These are phyloP conservation scores for Leucocoprinus birnbaumii DNA, from an alignment of 768 basidiomycete species.

Conservation along the genomic window DNA sequence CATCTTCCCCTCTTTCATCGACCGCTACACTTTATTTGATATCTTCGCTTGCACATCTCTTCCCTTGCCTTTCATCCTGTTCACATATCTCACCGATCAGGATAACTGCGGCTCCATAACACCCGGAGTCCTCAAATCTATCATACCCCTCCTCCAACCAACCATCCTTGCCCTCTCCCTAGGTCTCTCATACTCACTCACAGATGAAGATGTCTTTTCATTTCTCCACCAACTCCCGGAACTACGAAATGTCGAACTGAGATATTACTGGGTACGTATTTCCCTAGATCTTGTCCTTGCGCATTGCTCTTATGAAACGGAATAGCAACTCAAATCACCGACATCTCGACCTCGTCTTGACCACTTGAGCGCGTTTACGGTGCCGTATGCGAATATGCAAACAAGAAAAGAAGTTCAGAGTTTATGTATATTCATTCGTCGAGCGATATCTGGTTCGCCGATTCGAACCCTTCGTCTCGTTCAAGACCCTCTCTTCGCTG, in stretches of 20 bases:
- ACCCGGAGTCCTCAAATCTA: constrained; percentile 49
- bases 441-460: constrained; percentile 30
- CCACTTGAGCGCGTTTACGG: constrained; percentile 23
- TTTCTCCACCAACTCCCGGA: constrained; percentile 39
- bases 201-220: constrained; percentile 47
- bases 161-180: constrained; percentile 37
- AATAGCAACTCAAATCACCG: constrained; percentile 42
- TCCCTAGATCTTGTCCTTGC: background rate
- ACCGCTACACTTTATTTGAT: background rate
- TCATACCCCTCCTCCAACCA: constrained; percentile 34
- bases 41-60: background rate
- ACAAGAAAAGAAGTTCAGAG: constrained; percentile 22
- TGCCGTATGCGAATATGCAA: constrained; percentile 15
- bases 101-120: constrained; percentile 64
- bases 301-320: too few species aligned
- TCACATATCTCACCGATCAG: constrained; percentile 23
- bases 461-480: constrained; percentile 29
- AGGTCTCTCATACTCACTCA: constrained; percentile 59
- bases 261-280: constrained; percentile 48
- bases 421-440: constrained; percentile 40
- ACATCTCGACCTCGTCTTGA: constrained; percentile 17
- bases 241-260: constrained; percentile 37
- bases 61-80: background rate
- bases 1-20: background rate
- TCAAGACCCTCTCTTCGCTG: too few species aligned